Percentiles rank a stretch among this genome's conserved stretches.
phyloP scores from a whole-genome alignment of 2,329 filamentous ascomycete species.

The Parastagonospora avenae region DNA sequence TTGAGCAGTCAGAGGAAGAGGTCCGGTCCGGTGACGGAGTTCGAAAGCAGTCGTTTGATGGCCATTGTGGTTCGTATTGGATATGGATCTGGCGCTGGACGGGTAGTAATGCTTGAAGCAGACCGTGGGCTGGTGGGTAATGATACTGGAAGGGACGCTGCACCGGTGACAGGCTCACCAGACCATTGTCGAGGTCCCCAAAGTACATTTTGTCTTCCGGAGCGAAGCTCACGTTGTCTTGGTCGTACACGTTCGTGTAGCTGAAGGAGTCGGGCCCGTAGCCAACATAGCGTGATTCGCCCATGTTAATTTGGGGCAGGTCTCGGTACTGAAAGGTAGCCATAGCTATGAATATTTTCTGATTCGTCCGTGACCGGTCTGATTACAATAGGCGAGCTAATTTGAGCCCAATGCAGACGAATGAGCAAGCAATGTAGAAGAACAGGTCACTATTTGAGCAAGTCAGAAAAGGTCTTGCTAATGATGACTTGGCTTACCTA shows the following conservation, averaged over 20 bases:
- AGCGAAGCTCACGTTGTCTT: conserved; percentile 11
- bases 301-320: conserved; percentile 36
- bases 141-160: conserved; percentile 43
- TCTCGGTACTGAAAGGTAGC: conserved; percentile 33
- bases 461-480: not conserved
- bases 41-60: conserved; percentile 23
- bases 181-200: conserved; percentile 21
- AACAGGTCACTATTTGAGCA: not conserved
- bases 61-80: conserved; percentile 30
- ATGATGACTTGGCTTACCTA: conserved; percentile 1
- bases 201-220: conserved; percentile 25
- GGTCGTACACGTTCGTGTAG: conserved; percentile 19
- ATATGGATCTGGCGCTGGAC: conserved; percentile 18
- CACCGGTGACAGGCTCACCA: conserved; percentile 35
- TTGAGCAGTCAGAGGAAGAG: conserved; percentile 39
- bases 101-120: conserved; percentile 37
- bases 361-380: not conserved
- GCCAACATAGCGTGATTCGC: conserved; percentile 19
- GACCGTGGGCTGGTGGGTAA: conserved; percentile 28
- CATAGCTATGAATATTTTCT: conserved; percentile 14
- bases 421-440: not conserved
- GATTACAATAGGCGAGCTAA: conserved; percentile 1
- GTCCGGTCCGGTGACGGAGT: conserved; percentile 42
- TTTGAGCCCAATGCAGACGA: not conserved
- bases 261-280: conserved; percentile 17